Conservation (phyloP, 2,329 filamentous ascomycete genomes). For the Venturia pyrina region DNA sequence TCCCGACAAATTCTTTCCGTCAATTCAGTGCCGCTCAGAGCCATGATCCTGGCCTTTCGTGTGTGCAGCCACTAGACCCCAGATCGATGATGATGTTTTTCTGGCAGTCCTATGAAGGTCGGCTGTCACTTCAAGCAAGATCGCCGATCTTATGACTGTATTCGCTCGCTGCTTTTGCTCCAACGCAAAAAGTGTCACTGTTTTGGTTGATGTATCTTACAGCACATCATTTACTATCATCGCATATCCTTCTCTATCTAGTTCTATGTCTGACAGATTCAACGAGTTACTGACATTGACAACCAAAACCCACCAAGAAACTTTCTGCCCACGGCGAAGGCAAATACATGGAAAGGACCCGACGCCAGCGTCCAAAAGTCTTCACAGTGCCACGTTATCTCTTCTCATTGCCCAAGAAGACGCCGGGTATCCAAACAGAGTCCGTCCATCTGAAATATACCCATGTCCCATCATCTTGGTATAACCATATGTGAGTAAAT, state of each 20-base stretch:
- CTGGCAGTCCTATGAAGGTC: too few relatives aligned
- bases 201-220: not conserved
- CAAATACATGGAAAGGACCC: not conserved
- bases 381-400: not conserved
- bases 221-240: not conserved
- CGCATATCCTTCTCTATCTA: not conserved
- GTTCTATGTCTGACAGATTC: not conserved
- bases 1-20: not conserved
- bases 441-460: not conserved
- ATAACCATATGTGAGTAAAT: not conserved
- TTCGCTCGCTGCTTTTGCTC: too few relatives aligned
- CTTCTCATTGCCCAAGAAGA: not conserved
- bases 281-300: not conserved
- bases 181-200: not conserved
- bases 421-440: not conserved
- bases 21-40: too few relatives aligned
- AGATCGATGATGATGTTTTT: too few relatives aligned
- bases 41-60: too few relatives aligned
- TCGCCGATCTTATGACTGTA: too few relatives aligned
- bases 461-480: slow-evolving; percentile 2
- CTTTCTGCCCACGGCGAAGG: not conserved
- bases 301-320: not conserved
- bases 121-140: too few relatives aligned
- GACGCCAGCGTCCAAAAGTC: not conserved
- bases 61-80: too few relatives aligned